Conservation (phyloP, 257 asterid genomes). For the Capsicum pubescens region DNA sequence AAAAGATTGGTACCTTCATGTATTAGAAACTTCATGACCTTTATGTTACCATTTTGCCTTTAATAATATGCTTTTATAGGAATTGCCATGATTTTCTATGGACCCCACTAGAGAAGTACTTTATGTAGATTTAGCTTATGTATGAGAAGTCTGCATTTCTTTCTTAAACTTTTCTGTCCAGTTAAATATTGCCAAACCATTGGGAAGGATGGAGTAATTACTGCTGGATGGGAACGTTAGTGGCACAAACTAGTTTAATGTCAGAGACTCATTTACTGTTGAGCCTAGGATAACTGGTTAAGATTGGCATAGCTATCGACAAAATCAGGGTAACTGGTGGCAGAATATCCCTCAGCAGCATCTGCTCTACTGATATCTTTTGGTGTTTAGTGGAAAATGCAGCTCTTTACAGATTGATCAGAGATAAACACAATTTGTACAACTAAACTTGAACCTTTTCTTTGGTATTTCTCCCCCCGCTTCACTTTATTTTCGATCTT, state of each 20-base stretch:
- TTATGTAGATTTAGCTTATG: neutral
- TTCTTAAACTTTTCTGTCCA: neutral
- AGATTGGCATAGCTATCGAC: neutral
- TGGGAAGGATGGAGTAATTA: neutral
- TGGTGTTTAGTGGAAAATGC: neutral
- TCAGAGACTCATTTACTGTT: neutral
- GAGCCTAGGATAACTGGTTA: neutral
- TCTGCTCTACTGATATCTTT: neutral
- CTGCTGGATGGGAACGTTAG: neutral
- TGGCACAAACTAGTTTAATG: neutral
- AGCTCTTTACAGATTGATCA: neutral
- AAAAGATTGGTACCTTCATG: neutral
- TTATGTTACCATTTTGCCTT: neutral
- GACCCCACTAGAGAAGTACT: neutral
- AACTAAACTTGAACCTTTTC: neutral
- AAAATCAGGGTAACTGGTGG: neutral
- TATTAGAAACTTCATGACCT: slow-evolving; percentile 1
- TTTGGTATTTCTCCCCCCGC: slow-evolving; percentile 6
- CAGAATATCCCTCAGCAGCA: neutral
- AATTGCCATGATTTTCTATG: neutral
- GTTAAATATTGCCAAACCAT: neutral
- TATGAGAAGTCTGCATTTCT: neutral
- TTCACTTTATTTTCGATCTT: neutral
- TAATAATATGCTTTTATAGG: neutral
- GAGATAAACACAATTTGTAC: neutral